A percentile compares a stretch with the other conserved stretches of the same genome.
These are phyloP conservation scores for Chalciporus sphaerocephalus DNA, from an alignment of 768 basidiomycete genomes.

Conservation along the genomic window DNA sequence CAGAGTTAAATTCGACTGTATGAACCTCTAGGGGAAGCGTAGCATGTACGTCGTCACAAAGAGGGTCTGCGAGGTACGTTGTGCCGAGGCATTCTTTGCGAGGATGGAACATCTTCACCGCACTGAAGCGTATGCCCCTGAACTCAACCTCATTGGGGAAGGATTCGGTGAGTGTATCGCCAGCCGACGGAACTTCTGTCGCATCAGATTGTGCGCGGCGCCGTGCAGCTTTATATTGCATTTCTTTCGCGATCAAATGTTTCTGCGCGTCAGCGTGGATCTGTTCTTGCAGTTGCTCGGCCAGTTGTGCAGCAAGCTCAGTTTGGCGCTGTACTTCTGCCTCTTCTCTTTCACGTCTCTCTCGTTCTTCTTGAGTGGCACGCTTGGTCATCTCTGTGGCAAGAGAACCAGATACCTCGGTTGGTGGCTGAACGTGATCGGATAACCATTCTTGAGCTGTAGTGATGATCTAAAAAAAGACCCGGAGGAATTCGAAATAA, in stretches of 20 bases:
- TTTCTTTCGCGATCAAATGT: conserved; percentile 44
- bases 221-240: conserved; percentile 48
- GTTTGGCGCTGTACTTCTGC: conserved; percentile 50
- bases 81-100: conserved; percentile 62
- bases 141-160: conserved; percentile 57
- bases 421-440: conserved; percentile 49
- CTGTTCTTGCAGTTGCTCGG: conserved; percentile 59
- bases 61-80: conserved; percentile 68
- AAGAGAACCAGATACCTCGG: conserved; percentile 63
- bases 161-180: conserved; percentile 55
- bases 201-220: conserved; percentile 67
- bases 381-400: conserved; percentile 76
- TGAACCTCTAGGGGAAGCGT: conserved; percentile 64
- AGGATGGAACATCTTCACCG: conserved; percentile 71
- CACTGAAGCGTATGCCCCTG: conserved; percentile 54
- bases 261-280: conserved; percentile 62
- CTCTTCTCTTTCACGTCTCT: conserved; percentile 49
- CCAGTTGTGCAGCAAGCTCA: conserved; percentile 49
- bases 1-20: conserved; percentile 58
- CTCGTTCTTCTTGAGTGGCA: conserved; percentile 63
- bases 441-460: conserved; percentile 70
- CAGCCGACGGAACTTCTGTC: conserved; percentile 53
- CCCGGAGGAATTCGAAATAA: background rate
- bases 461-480: conserved; percentile 52
- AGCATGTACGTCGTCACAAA: conserved; percentile 60